Percentiles rank a stretch among this genome's conserved stretches.
Evolutionary conservation across 306 rosid genomes (phyloP).

Genomic region (Vigna angularis): DNA sequence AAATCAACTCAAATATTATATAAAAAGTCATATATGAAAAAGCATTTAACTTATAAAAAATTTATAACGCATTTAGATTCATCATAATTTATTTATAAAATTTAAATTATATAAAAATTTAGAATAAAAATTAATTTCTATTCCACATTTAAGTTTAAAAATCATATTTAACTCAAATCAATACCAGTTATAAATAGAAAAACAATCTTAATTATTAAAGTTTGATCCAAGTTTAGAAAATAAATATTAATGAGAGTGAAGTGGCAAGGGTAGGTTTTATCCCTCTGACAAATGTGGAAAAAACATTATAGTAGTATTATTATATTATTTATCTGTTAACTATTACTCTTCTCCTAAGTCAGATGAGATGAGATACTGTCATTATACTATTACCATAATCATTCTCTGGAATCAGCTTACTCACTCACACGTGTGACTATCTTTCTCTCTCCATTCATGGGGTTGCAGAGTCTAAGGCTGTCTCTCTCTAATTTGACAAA

Average conservation of each 20-base stretch:
- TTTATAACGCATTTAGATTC: too few relatives aligned
- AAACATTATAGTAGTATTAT: neutral
- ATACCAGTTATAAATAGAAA: too few relatives aligned
- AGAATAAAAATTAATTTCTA: too few relatives aligned
- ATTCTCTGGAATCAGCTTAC: conserved; percentile 14
- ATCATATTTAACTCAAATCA: too few relatives aligned
- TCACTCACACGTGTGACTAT: conserved; percentile 45
- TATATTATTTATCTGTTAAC: neutral
- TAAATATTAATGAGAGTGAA: neutral
- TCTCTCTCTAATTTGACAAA: conserved; percentile 52
- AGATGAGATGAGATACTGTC: conserved; percentile 5
- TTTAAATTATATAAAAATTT: too few relatives aligned
- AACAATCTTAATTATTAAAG: neutral
- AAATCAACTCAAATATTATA: too few relatives aligned
- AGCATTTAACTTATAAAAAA: too few relatives aligned
- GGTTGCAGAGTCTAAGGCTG: conserved; percentile 52
- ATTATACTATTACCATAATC: conserved; percentile 27
- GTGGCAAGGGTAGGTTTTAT: neutral
- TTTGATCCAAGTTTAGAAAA: too few relatives aligned
- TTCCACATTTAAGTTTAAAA: too few relatives aligned
- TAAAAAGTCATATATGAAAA: too few relatives aligned
- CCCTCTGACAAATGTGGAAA: neutral
- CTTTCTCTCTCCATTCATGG: conserved; percentile 45
- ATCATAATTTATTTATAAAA: too few relatives aligned
- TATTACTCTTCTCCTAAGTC: neutral